phyloP scores from a whole-genome alignment of 352 stramenopile genomes.

The Globisporangium carolinianum region DNA sequence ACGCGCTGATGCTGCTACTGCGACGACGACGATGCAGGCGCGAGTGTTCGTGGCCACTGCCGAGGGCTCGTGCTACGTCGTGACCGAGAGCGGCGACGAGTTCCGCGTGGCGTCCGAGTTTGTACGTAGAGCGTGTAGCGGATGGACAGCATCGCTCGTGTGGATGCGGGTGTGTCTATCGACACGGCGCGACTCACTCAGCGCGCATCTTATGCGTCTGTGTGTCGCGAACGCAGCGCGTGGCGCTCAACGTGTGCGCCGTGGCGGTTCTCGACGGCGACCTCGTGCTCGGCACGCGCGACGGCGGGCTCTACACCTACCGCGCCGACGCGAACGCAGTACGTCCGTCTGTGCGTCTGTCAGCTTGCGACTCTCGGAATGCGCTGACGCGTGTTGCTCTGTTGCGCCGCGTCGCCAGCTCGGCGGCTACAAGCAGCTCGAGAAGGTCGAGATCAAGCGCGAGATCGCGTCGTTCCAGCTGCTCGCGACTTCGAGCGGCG shows the following conservation, averaged over 20 bases:
- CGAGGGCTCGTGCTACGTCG: slow-evolving; percentile 60
- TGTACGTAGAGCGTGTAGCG: slow-evolving; percentile 22
- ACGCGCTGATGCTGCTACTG: background rate
- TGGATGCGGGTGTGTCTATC: no score
- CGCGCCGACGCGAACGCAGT: slow-evolving; percentile 22
- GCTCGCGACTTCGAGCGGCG: slow-evolving; percentile 10
- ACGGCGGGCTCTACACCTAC: slow-evolving; percentile 57
- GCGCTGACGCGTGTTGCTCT: background rate
- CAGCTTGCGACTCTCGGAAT: background rate
- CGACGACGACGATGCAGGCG: slow-evolving; percentile 16
- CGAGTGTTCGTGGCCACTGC: slow-evolving; percentile 70
- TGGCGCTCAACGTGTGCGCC: slow-evolving; percentile 66
- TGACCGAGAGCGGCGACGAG: slow-evolving; percentile 37
- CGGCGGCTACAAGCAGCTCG: slow-evolving; percentile 38
- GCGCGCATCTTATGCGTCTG: background rate
- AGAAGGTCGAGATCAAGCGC: slow-evolving; percentile 41
- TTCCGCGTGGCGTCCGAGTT: slow-evolving; percentile 57
- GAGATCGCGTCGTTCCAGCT: slow-evolving; percentile 56
- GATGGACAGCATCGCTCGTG: no score
- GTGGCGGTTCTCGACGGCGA: slow-evolving; percentile 39
- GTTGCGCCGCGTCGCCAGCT: slow-evolving; percentile 16
- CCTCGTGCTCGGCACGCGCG: slow-evolving; percentile 57
- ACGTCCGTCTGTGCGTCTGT: background rate
- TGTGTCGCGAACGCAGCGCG: slow-evolving; percentile 21
- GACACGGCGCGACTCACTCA: background rate